Evolutionary conservation across 129 eudicot species (phyloP), one percentile per base, ranked within the genome.

Genomic region (Flaveria trinervia): DNA sequence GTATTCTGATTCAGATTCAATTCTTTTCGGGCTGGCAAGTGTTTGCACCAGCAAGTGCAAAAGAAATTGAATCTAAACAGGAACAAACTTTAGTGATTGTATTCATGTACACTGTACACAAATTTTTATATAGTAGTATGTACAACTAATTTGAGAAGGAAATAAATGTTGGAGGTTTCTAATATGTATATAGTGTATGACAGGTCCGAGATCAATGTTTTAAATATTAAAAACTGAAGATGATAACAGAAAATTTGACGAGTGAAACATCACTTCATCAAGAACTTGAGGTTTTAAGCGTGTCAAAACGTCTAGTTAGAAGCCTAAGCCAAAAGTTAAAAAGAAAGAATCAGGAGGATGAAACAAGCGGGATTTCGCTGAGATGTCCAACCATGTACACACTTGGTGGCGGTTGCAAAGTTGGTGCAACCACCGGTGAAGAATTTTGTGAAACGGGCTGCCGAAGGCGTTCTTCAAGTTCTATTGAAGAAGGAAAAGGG

Each of bases 341-440:
- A 71, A 88, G 85, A 84, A 90, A 85, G 68, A 83, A 46, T 71
- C 80, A 80, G 11, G 79, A 87, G 77, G 92, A 84, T 48, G 86
- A 83, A 30, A 65, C 70, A 0, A 65, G 73, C 13, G 93, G 96
- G 49, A 76, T 91, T 44, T 94, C 97, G 4, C 26, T 87, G 55
- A 86, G 88, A 46, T 91, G 99, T 71, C 96, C 93, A n/a, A 84
- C 87, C 50, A 59, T 89, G 55, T 94, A 89, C 76, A 85, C 88
- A 13, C 84, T 89, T 49, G 89, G 85, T 39, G 97, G 97, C 22
- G 99, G 97, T 73, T 94, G 99, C 85, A 91, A 86, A 85, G 99
- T 94, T 15, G 92, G 98, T 46, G 97, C 96, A 55, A 91, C 90
- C 46, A 89, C 86, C 14, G 73, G 82, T 46, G 97, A 91, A 71